Conservation (phyloP, 768 basidiomycete genomes). For the Mycena galericulata region DNA sequence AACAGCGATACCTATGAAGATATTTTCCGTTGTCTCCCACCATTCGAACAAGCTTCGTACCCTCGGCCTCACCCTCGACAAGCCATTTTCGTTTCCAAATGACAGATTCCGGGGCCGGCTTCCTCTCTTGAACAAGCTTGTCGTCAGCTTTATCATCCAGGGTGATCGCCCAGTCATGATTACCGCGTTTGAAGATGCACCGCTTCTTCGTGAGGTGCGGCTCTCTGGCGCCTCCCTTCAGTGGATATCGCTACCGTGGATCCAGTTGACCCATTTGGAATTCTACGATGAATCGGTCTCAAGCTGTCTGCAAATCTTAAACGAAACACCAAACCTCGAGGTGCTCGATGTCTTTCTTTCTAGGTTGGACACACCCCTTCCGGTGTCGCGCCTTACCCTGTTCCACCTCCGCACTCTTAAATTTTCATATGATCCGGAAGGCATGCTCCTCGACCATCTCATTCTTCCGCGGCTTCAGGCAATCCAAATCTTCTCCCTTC, state of each 20-base stretch:
- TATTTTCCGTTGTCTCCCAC: neutral
- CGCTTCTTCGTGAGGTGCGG: conserved; percentile 9
- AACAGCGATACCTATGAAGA: neutral
- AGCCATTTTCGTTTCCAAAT: neutral
- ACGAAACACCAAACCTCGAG: conserved; percentile 11
- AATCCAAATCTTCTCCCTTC: neutral
- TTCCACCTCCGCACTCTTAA: conserved; percentile 9
- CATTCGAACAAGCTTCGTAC: neutral
- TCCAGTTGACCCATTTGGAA: conserved; percentile 16
- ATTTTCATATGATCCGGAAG: neutral
- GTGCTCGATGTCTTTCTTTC: neutral
- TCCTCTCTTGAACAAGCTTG: conserved; percentile 2
- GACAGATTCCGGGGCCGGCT: neutral
- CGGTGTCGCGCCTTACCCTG: neutral
- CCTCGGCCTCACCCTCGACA: neutral
- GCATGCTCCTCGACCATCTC: conserved; percentile 6
- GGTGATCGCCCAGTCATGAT: too few species aligned
- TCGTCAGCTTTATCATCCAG: neutral
- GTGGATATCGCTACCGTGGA: conserved; percentile 21
- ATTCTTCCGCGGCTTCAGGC: conserved; percentile 1
- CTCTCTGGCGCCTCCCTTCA: neutral
- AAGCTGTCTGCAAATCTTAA: neutral
- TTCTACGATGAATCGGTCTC: neutral
- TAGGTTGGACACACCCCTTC: too few species aligned
- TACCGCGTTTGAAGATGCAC: conserved; percentile 10